These are phyloP conservation scores for barrel medic (Medicago truncatula) DNA, from an alignment of 306 rosid genomes.

Conservation along the genomic window DNA sequence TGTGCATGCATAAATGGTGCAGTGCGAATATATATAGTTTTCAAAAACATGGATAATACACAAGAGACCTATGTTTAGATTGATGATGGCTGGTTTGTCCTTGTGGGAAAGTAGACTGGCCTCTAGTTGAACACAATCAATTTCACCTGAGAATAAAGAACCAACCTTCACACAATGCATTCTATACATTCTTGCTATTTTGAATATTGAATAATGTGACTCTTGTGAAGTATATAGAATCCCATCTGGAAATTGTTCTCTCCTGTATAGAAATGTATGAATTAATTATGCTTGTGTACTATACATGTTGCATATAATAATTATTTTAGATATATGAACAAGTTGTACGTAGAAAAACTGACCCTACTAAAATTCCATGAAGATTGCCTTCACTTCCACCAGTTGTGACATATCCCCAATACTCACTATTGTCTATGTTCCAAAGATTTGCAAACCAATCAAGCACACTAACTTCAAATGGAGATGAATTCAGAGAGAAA, in stretches of 20 bases:
- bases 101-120: conserved; percentile 54
- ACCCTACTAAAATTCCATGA: conserved; percentile 76
- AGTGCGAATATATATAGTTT: too few relatives aligned
- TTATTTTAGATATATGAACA: too few relatives aligned
- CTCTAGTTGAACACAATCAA: conserved; percentile 59
- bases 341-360: conserved; percentile 24
- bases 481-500: conserved; percentile 61
- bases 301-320: too few relatives aligned
- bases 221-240: conserved; percentile 69
- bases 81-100: conserved; percentile 76
- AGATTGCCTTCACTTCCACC: conserved; percentile 84
- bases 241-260: conserved; percentile 70
- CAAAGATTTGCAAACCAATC: conserved; percentile 81
- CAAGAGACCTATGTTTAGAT: conserved; percentile 59
- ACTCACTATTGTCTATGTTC: conserved; percentile 68
- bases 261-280: conserved; percentile 44
- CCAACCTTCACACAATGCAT: conserved; percentile 68
- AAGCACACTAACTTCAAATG: conserved; percentile 67
- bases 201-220: conserved; percentile 71
- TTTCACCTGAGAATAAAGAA: conserved; percentile 69
- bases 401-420: conserved; percentile 79
- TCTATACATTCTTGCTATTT: conserved; percentile 76
- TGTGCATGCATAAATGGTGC: neutral
- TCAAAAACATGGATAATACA: neutral
- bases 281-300: neutral